Percentiles rank a stretch among this genome's conserved stretches.
phyloP scores from a whole-genome alignment of 225 moss, liverwort and hornwort species.

The Bryum argenteum region DNA sequence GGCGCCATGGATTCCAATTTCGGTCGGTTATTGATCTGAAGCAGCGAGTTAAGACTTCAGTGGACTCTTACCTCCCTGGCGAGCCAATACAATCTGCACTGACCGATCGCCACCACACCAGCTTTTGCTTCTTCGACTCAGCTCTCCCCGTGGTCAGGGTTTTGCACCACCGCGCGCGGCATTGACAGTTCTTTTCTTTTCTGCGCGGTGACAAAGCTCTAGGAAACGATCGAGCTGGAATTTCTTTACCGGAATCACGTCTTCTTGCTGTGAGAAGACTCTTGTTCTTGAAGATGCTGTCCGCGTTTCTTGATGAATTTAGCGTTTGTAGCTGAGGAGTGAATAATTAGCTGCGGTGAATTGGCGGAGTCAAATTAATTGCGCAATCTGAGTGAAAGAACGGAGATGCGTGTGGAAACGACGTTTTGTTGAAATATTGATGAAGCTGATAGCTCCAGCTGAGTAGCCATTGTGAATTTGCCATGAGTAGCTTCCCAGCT shows the following conservation, averaged over 20 bases:
- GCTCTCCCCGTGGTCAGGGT: conserved; percentile 10
- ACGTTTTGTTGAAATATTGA: background rate
- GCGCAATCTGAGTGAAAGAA: background rate
- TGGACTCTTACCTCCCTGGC: background rate
- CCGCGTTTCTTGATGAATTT: background rate
- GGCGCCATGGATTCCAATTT: background rate
- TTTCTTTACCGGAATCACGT: background rate
- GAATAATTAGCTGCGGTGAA: conserved; percentile 1
- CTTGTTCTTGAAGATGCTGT: background rate
- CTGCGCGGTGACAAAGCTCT: background rate
- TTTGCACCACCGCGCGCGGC: conserved; percentile 5
- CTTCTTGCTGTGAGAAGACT: background rate
- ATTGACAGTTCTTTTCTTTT: background rate
- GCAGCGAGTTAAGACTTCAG: conserved; percentile 1
- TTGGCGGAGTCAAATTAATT: conserved; percentile 4
- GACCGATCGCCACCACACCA: background rate
- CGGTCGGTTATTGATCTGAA: conserved; percentile 34
- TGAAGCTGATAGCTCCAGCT: background rate
- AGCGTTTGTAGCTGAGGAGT: conserved; percentile 2
- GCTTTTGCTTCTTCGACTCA: conserved; percentile 16
- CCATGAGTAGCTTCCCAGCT: background rate
- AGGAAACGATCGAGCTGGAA: background rate
- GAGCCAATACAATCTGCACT: conserved; percentile 10
- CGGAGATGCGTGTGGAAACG: background rate
- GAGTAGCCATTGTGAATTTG: background rate